Conservation (phyloP, 768 basidiomycete species). For the Boletus vermiculosoides region DNA sequence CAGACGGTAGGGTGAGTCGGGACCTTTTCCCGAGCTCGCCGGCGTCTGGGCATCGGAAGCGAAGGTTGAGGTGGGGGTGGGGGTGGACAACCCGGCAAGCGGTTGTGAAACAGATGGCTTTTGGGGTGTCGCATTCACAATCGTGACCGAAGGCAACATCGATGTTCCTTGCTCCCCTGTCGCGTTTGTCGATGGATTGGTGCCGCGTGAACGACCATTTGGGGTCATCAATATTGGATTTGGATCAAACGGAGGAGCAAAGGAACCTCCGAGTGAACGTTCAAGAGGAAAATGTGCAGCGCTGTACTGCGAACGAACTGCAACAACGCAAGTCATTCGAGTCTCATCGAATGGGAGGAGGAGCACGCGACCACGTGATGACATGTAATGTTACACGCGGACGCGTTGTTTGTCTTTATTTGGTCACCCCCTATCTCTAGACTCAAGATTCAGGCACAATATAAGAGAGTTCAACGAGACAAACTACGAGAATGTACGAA, state of each 20-base stretch:
- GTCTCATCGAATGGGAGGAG: neutral
- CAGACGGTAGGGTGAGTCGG: conserved; percentile 41
- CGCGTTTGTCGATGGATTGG: neutral
- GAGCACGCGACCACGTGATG: conserved; percentile 7
- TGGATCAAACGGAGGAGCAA: neutral
- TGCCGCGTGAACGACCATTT: neutral
- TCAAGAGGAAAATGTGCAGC: neutral
- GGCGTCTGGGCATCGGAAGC: neutral
- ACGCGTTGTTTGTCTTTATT: conserved; percentile 20
- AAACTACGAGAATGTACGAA: neutral
- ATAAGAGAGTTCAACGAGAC: neutral
- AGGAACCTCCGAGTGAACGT: neutral
- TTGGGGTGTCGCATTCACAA: conserved; percentile 24
- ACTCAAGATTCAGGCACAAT: neutral
- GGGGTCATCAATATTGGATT: conserved; percentile 1
- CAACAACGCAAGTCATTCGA: conserved; percentile 1
- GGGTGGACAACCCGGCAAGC: neutral
- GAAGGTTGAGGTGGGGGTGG: conserved; percentile 5
- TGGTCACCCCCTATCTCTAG: neutral
- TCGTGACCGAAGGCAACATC: conserved; percentile 4
- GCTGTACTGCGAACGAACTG: neutral
- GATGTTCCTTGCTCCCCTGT: neutral
- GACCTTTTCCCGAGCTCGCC: conserved; percentile 1
- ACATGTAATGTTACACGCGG: neutral
- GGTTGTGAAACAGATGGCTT: neutral